A percentile compares a stretch with the other conserved stretches of the same genome.
Evolutionary conservation across 768 basidiomycete species (phyloP).

Genomic region (Phylloporus sp.): DNA sequence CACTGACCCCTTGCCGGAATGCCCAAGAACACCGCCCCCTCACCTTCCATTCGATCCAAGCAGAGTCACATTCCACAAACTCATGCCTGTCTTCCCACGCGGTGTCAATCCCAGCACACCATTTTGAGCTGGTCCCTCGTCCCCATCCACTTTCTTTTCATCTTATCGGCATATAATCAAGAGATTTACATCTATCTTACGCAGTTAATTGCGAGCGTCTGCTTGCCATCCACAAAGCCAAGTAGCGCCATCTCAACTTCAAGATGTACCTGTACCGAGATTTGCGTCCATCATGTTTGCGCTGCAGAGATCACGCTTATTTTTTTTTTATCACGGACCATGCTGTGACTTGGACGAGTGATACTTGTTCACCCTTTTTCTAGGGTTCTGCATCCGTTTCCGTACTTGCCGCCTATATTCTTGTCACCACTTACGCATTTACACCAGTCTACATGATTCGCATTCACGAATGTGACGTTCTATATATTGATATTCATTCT

Average conservation of each 20-base stretch:
- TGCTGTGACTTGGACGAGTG: conserved; percentile 26
- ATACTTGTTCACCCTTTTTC: conserved; percentile 12
- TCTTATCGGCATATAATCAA: conserved; percentile 32
- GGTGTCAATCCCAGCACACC: conserved; percentile 14
- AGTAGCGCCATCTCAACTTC: conserved; percentile 24
- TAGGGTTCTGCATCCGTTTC: conserved; percentile 12
- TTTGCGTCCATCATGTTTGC: conserved; percentile 14
- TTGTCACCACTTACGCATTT: conserved; percentile 18
- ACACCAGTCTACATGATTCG: conserved; percentile 18
- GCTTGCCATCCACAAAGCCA: conserved; percentile 18
- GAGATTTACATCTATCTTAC: conserved; percentile 22
- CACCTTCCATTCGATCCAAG: conserved; percentile 42
- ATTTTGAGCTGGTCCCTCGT: conserved; percentile 6
- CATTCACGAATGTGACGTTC: conserved; percentile 15
- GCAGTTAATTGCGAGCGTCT: conserved; percentile 27
- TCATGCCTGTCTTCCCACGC: conserved; percentile 56
- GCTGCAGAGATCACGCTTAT: conserved; percentile 16
- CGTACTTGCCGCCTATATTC: conserved; percentile 21
- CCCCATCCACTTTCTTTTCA: conserved; percentile 13
- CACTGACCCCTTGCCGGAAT: conserved; percentile 13
- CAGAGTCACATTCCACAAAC: conserved; percentile 50
- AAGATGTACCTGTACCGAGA: conserved; percentile 28
- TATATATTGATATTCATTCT: conserved; percentile 11
- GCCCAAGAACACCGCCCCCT: conserved; percentile 34
- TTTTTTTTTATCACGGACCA: conserved; percentile 30